A percentile compares a stretch with the other conserved stretches of the same genome.
Evolutionary conservation across 208 protist species (phyloP).

Genomic region (Entamoeba invadens): DNA sequence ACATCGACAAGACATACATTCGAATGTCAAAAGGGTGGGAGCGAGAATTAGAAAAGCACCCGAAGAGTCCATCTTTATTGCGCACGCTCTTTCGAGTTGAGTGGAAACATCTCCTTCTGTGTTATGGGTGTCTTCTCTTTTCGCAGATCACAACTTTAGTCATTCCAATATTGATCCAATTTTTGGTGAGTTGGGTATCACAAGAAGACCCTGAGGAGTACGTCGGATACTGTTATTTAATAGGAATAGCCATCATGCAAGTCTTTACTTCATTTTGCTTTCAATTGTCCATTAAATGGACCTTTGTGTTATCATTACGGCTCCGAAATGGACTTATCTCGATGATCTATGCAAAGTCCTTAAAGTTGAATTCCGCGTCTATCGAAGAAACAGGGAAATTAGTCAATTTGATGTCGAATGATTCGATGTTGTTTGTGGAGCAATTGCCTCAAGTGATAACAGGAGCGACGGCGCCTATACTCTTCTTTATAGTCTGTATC

Average conservation of each 20-base stretch:
- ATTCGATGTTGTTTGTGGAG: conserved; percentile 23
- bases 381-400: conserved; percentile 35
- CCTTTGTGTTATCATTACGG: neutral
- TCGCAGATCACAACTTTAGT: neutral
- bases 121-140: neutral
- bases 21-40: neutral
- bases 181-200: neutral
- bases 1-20: neutral
- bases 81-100: neutral
- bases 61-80: neutral
- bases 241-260: neutral
- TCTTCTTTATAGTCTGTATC: conserved; percentile 34
- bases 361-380: neutral
- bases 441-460: conserved; percentile 22
- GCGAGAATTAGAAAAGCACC: neutral
- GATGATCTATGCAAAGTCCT: neutral
- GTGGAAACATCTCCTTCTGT: neutral
- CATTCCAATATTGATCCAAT: neutral
- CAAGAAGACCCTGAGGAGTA: neutral
- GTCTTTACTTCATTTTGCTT: neutral
- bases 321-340: neutral
- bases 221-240: too few relatives aligned
- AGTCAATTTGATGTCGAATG: conserved; percentile 44
- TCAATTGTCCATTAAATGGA: neutral
- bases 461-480: conserved; percentile 30